Base-by-base conservation (phyloP, 129 eudicot species). In the Flaveria robusta region DNA sequence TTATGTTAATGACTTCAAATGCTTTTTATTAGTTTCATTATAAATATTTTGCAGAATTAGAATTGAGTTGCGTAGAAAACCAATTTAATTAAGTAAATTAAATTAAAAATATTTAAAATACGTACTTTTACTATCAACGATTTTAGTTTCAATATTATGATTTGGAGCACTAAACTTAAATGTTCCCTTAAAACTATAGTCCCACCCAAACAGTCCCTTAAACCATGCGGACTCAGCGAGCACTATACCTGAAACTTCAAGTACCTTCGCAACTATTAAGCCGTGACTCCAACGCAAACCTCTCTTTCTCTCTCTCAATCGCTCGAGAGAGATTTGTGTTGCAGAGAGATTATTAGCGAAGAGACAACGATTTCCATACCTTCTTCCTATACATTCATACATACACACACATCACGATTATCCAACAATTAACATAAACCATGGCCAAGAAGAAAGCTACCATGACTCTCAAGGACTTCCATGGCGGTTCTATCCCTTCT, bases 391-490 rank as follows among this genome's bases (percentile, higher is more conserved):
- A 42, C 64, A 70, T 69, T 34, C 62, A 43, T 43, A 34, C 62
- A 39, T 55, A 31, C 68, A 39, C 5, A 23, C 10, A 41, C 23
- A 50, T n/a, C 5, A 19, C 45, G 2, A 34, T 15, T 43, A 83
- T 73, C 58, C 26, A 59, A 68, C 39, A 26, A 29, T 67, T 47
- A 67, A 24, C 47, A 68, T 45, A 41, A 39, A 68, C 66, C 78
- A 92, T 92, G 98, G 80, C 98, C 68, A 93, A 93, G 88, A 93
- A 93, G 98, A 93, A 90, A 71, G 97, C 95, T n/a, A 90, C 97
- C 39, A 93, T 93, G 98, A 93, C 96, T 60, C 88, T 93, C 29
- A 93, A 93, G 34, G 98, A 93, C 79, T 93, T 93, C 75, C 98
- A 93, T 78, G 98, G 98, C 85, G 98, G 98, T 71, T 88, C 92